Percentiles rank a stretch among this genome's conserved stretches.
Conservation (phyloP, 352 stramenopile species). For the Phytophthora sp. region DNA sequence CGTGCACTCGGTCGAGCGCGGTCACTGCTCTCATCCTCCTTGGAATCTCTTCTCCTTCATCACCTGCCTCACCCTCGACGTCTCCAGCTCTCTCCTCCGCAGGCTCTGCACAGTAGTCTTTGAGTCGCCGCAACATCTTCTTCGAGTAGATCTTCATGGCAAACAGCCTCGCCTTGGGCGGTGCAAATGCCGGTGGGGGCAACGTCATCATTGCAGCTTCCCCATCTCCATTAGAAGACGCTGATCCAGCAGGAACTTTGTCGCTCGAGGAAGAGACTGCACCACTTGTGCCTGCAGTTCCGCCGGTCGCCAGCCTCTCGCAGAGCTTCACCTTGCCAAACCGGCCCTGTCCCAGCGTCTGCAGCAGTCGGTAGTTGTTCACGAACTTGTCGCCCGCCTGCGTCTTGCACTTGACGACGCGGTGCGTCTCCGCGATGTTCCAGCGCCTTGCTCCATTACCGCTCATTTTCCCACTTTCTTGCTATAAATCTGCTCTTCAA, state of each 20-base stretch:
- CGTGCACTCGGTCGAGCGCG: conserved; percentile 77
- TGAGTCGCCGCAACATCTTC: conserved; percentile 71
- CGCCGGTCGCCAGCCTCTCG: conserved; percentile 49
- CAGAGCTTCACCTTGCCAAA: conserved; percentile 90
- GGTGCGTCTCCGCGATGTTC: conserved; percentile 76
- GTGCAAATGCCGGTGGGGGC: conserved; percentile 21
- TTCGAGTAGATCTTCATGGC: conserved; percentile 90
- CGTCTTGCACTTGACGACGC: conserved; percentile 54
- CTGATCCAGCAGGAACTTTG: background rate
- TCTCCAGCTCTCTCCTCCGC: background rate
- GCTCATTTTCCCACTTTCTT: too few relatives aligned
- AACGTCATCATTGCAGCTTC: background rate
- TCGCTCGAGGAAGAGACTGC: too few relatives aligned
- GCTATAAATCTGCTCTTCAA: conserved; percentile 5
- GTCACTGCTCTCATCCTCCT: conserved; percentile 75
- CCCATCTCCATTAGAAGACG: background rate
- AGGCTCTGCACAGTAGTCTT: conserved; percentile 69
- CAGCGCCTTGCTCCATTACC: conserved; percentile 35
- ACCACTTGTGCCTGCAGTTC: background rate
- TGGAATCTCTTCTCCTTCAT: conserved; percentile 3
- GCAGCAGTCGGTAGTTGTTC: conserved; percentile 83
- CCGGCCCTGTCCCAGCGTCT: conserved; percentile 73
- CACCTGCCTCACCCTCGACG: background rate
- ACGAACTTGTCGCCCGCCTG: conserved; percentile 59
- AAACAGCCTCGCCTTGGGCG: conserved; percentile 53